Evolutionary conservation across 305 asterid species (phyloP).

Genomic region (Solanum hybrid): DNA sequence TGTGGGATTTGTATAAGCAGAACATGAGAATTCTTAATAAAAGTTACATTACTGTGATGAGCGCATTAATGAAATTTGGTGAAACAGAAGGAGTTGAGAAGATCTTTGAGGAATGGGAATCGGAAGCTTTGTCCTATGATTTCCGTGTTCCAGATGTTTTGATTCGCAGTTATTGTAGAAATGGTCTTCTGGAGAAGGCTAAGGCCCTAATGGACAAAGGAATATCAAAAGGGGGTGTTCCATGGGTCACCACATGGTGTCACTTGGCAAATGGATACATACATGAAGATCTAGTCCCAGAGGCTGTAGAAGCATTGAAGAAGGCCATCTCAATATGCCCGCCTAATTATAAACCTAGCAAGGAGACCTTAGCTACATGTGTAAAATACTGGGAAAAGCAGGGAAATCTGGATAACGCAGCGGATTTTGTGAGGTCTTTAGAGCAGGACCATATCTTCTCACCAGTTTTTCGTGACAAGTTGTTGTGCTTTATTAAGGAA

Average conservation of each 20-base stretch:
- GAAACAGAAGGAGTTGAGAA: conserved; percentile 48
- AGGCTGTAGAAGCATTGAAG: conserved; percentile 44
- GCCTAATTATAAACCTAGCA: conserved; percentile 19
- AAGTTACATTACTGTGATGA: conserved; percentile 50
- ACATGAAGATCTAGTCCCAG: conserved; percentile 17
- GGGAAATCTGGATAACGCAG: conserved; percentile 23
- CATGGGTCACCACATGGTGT: conserved; percentile 41
- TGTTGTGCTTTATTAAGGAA: conserved; percentile 6
- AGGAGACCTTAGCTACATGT: conserved; percentile 35
- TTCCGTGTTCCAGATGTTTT: conserved; percentile 47
- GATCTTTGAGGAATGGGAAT: conserved; percentile 58
- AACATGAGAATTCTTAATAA: conserved; percentile 27
- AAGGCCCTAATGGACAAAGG: conserved; percentile 34
- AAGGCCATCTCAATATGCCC: conserved; percentile 44
- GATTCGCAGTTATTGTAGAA: conserved; percentile 42
- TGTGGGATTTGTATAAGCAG: conserved; percentile 37
- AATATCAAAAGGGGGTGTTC: conserved; percentile 41
- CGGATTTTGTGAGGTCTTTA: conserved; percentile 22
- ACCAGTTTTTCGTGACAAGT: conserved; percentile 12
- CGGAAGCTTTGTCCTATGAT: conserved; percentile 28
- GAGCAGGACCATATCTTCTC: conserved; percentile 11
- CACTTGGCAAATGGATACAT: conserved; percentile 46
- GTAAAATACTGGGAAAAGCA: conserved; percentile 31
- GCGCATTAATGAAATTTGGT: conserved; percentile 34
- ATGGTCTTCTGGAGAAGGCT: conserved; percentile 44